phyloP scores from a whole-genome alignment of 2,329 filamentous ascomycete genomes.

The Sordariomycetes sp. region DNA sequence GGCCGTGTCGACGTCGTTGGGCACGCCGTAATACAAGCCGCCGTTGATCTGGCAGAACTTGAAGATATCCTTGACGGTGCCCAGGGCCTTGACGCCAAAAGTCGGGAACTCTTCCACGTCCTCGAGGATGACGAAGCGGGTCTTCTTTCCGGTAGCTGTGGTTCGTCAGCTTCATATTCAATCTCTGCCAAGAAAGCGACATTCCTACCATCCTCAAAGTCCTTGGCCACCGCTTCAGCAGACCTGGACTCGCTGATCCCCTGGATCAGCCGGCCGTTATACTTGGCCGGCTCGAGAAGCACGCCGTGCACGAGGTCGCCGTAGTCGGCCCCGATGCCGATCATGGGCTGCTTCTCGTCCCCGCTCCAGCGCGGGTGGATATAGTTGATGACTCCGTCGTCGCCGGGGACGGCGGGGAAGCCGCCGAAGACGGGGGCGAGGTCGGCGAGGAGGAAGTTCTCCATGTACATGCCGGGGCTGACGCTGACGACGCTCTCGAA shows the following conservation, averaged over 20 bases:
- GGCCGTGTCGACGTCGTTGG: slow-evolving; percentile 15
- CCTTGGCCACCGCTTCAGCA: slow-evolving; percentile 16
- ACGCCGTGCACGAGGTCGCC: slow-evolving; percentile 34
- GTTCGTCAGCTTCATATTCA: background rate
- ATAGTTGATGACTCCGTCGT: slow-evolving; percentile 24
- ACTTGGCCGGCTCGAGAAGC: slow-evolving; percentile 25
- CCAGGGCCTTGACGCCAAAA: slow-evolving; percentile 17
- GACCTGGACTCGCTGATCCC: slow-evolving; percentile 22
- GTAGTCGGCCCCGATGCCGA: slow-evolving; percentile 27
- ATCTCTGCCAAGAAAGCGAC: background rate
- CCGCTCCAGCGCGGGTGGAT: slow-evolving; percentile 26
- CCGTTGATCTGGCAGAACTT: slow-evolving; percentile 21
- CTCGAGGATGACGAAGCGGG: slow-evolving; percentile 18
- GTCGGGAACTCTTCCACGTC: slow-evolving; percentile 21
- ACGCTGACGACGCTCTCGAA: slow-evolving; percentile 25
- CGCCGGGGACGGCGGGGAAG: slow-evolving; percentile 23
- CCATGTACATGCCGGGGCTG: slow-evolving; percentile 28
- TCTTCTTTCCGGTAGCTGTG: slow-evolving; percentile 18
- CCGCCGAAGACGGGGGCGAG: slow-evolving; percentile 25
- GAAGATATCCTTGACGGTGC: slow-evolving; percentile 24
- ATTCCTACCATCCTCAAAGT: slow-evolving; percentile 19
- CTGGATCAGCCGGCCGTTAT: slow-evolving; percentile 23
- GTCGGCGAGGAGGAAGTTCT: slow-evolving; percentile 25
- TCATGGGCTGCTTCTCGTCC: slow-evolving; percentile 21
- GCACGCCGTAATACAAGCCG: slow-evolving; percentile 18